Evolutionary conservation across 352 stramenopile species (phyloP), one percentile per base, ranked within the genome.

Genomic region (Pythium phragmiticola): DNA sequence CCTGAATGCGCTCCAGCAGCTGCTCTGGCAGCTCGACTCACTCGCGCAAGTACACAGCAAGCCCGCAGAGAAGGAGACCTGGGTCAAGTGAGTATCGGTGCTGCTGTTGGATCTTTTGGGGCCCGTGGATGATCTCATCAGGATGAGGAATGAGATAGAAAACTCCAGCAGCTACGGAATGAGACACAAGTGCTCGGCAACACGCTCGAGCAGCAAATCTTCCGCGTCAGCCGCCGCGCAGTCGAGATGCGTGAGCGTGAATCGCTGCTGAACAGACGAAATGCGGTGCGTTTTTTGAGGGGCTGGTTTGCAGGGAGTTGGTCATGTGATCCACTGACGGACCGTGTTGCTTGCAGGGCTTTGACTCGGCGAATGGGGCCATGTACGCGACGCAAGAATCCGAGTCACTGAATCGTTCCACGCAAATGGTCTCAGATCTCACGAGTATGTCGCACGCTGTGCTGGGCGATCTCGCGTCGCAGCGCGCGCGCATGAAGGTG

Each of bases 21-120:
- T 94, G 7, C 74, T 92, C 49, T 91, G 84, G 80, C 86, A 92
- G 45, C 71, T 94, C 45, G 86, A 94, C 42, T 94, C 86, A 57
- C 80, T 94, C 51, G 78, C 84, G 43, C 81, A 92, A 57, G 76
- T 80, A 30, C 79, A 81, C 47, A 46, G 65, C 16, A 78, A 79
- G 34, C 68, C 78, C 0, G 50, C 43, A 2, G 83, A 89, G 59
- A 80, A 75, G 45, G 82, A 92, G 55, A 92, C 79, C n/a, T 94
- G 86, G 86, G 65, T 66, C 30, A 92, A 92, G 78, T 87, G 45
- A 52, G 75, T 71, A 23, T 17, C 3, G 14, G 4, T 45, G 26
- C 4, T 14, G 34, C 14, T 53, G 23, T 17, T 37, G 47, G 47
- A 34, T 11, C 28, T 3, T 33, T 39, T 19, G 30, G 23, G 26